Percentiles rank a stretch among this genome's conserved stretches.
Conservation (phyloP, 2,329 filamentous ascomycete species). For the Talaromyces verruculosus region DNA sequence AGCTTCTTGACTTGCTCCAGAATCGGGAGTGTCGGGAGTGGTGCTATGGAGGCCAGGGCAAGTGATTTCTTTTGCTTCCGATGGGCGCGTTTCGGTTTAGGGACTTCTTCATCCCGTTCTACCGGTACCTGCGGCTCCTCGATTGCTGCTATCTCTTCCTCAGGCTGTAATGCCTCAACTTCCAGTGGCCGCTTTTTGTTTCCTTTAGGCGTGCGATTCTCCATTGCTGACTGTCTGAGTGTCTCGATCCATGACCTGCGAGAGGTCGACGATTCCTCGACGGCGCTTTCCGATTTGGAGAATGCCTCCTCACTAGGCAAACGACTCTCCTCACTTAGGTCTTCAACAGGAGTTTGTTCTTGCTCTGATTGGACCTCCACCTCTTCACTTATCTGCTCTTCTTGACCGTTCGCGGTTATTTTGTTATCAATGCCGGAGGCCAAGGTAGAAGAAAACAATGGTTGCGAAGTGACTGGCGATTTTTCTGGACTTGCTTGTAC, state of each 20-base stretch:
- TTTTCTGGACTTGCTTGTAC: background rate
- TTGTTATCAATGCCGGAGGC: background rate
- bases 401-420: background rate
- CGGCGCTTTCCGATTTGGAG: constrained; percentile 5
- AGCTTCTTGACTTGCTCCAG: constrained; percentile 34
- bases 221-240: constrained; percentile 28
- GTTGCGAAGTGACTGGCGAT: background rate
- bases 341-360: background rate
- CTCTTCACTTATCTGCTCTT: background rate
- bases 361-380: background rate
- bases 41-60: constrained; percentile 34
- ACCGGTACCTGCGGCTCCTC: background rate
- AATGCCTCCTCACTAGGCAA: background rate
- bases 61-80: constrained; percentile 30
- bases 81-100: constrained; percentile 13
- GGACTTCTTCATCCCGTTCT: background rate
- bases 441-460: background rate
- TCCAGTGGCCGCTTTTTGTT: constrained; percentile 32
- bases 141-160: constrained; percentile 19
- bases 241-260: constrained; percentile 23
- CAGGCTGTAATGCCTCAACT: constrained; percentile 23
- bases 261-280: constrained; percentile 10
- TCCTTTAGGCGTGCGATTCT: constrained; percentile 26
- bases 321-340: background rate
- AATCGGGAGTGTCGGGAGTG: constrained; percentile 36